Percentiles rank a stretch among this genome's conserved stretches.
Evolutionary conservation across 306 rosid species (phyloP).

Genomic region (Rosa chinensis): DNA sequence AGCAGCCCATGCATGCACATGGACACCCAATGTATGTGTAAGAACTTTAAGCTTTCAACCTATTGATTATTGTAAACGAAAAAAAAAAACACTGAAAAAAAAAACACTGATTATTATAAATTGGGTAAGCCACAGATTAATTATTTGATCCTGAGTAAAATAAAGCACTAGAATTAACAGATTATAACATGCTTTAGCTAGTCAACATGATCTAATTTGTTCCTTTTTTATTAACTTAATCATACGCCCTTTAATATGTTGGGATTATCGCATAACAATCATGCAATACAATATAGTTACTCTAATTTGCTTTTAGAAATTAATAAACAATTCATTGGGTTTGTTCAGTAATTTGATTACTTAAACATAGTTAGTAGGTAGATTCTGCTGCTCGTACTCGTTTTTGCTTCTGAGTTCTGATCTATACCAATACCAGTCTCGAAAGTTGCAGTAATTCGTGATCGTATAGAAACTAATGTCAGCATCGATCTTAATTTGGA

Average conservation of each 20-base stretch:
- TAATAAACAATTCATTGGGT: background rate
- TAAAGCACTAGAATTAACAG: background rate
- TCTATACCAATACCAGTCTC: background rate
- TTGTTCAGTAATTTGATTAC: background rate
- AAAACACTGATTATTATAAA: background rate
- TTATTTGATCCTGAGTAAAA: background rate
- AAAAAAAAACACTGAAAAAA: background rate
- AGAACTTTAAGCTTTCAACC: slow-evolving; percentile 1
- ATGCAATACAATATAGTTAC: background rate
- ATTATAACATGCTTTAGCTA: background rate
- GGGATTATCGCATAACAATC: background rate
- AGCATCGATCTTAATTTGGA: background rate
- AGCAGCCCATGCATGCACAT: slow-evolving; percentile 20
- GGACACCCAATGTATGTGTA: slow-evolving; percentile 18
- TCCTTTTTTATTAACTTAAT: background rate
- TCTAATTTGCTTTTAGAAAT: background rate
- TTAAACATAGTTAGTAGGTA: background rate
- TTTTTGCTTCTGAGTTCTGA: background rate
- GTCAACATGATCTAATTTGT: slow-evolving; percentile 3
- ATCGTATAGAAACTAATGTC: background rate
- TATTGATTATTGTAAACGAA: background rate
- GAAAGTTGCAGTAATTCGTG: background rate
- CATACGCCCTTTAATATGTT: background rate
- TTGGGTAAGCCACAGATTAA: background rate
- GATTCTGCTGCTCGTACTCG: background rate